Percentiles rank a stretch among this genome's conserved stretches.
phyloP scores from a whole-genome alignment of 805 yeast species.

The Ogataea salicorniae region DNA sequence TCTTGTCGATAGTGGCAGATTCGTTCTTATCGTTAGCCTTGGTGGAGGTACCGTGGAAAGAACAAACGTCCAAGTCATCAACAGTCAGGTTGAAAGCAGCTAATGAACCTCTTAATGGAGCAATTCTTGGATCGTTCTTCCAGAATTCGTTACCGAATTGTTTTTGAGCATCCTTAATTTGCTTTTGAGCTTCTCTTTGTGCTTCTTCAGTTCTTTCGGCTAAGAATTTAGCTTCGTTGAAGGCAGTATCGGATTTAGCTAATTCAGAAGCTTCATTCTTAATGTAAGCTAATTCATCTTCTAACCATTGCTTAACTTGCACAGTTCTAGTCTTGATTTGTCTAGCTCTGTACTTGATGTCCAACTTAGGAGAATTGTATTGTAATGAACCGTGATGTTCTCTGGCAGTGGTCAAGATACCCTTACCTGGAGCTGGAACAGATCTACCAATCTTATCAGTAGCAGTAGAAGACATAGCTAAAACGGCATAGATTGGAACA shows the following conservation, averaged over 20 bases:
- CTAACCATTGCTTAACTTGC: constrained; percentile 83
- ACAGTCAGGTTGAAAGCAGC: constrained; percentile 89
- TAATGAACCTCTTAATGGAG: constrained; percentile 95
- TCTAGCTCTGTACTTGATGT: constrained; percentile 88
- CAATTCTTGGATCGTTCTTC: constrained; percentile 85
- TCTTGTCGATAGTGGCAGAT: constrained; percentile 80
- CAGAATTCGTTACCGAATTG: constrained; percentile 96
- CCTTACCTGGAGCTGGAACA: constrained; percentile 99
- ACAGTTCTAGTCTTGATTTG: constrained; percentile 75
- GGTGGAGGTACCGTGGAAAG: constrained; percentile 99
- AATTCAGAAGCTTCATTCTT: constrained; percentile 62
- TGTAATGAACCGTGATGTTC: constrained; percentile 81
- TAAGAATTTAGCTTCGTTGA: constrained; percentile 50
- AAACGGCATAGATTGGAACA: constrained; percentile 95
- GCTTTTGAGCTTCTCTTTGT: constrained; percentile 76
- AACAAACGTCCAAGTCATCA: constrained; percentile 94
- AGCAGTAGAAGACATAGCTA: constrained; percentile 94
- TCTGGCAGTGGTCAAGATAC: constrained; percentile 96
- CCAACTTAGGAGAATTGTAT: constrained; percentile 74
- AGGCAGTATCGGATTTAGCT: constrained; percentile 42
- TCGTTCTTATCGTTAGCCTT: constrained; percentile 99
- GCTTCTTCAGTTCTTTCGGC: constrained; percentile 86
- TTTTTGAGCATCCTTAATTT: constrained; percentile 80
- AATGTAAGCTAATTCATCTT: constrained; percentile 66
- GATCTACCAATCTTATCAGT: constrained; percentile 98